A percentile compares a stretch with the other conserved stretches of the same genome.
Conservation (phyloP, 2,329 filamentous ascomycete species). For the Aspergillus flavus region DNA sequence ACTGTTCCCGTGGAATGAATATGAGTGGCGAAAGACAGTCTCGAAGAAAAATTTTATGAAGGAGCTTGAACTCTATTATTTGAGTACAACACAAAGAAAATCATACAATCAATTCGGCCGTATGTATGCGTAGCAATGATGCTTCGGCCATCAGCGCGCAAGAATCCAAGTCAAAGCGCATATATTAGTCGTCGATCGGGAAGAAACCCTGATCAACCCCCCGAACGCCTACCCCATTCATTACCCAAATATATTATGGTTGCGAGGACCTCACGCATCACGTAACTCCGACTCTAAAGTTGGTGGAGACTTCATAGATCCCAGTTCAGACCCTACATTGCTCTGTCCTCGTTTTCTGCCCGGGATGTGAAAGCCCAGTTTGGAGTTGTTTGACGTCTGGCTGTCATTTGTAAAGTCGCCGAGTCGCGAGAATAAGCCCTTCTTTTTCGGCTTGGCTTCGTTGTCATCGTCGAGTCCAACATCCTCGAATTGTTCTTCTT, state of each 20-base stretch:
- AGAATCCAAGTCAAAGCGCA: not conserved
- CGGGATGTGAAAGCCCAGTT: constrained; percentile 66
- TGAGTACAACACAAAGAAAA: not conserved
- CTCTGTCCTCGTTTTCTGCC: constrained; percentile 73
- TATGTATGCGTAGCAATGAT: not conserved
- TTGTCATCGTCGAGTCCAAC: constrained; percentile 79
- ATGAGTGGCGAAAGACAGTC: not conserved
- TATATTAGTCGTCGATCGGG: not conserved
- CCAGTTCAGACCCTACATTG: constrained; percentile 71
- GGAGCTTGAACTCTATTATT: not conserved
- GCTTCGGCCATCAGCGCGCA: not conserved
- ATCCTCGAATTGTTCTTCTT: constrained; percentile 85
- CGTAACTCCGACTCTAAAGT: constrained; percentile 20
- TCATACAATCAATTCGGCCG: not conserved
- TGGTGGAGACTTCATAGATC: constrained; percentile 56
- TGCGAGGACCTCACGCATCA: constrained; percentile 16
- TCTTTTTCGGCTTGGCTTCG: constrained; percentile 67
- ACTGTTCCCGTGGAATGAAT: no score
- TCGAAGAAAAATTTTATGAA: not conserved
- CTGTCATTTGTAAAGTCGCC: constrained; percentile 57
- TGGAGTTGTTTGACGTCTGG: constrained; percentile 41
- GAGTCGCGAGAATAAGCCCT: constrained; percentile 76
- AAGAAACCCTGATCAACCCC: constrained; percentile 1
- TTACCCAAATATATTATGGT: not conserved
- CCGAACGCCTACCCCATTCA: constrained; percentile 1